Evolutionary conservation across 2,329 filamentous ascomycete species (phyloP).

Genomic region (Chaetomiaceae sp.): DNA sequence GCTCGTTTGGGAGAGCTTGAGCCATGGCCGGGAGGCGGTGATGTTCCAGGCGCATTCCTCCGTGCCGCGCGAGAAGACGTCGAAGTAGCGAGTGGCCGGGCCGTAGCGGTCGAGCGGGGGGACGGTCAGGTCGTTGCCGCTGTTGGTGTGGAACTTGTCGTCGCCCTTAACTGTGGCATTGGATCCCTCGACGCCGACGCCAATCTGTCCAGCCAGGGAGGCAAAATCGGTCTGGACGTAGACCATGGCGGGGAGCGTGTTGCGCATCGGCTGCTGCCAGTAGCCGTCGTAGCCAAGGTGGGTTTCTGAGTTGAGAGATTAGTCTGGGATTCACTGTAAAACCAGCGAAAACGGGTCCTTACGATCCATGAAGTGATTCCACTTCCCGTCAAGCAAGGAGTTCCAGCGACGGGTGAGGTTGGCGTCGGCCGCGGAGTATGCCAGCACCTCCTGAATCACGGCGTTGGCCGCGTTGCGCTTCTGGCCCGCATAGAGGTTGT

Average conservation of each 20-base stretch:
- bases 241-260: constrained; percentile 55
- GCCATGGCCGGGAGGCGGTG: constrained; percentile 41
- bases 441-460: constrained; percentile 45
- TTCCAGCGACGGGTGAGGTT: constrained; percentile 53
- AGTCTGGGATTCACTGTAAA: too few relatives aligned
- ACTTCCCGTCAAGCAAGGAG: constrained; percentile 53
- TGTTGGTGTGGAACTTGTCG: constrained; percentile 54
- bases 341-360: constrained; percentile 14
- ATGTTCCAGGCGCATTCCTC: constrained; percentile 47
- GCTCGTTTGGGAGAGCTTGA: constrained; percentile 43
- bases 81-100: constrained; percentile 51
- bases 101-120: constrained; percentile 55
- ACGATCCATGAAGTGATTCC: constrained; percentile 56
- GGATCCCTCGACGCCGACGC: constrained; percentile 57
- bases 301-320: constrained; percentile 31
- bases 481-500: constrained; percentile 48
- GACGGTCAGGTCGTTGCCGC: constrained; percentile 46
- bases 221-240: constrained; percentile 54
- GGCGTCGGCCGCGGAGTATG: constrained; percentile 51
- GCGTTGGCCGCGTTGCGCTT: constrained; percentile 50
- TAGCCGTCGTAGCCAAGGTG: constrained; percentile 49
- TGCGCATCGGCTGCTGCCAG: constrained; percentile 69
- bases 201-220: constrained; percentile 56
- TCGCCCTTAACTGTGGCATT: constrained; percentile 64
- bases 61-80: constrained; percentile 56